Percentiles rank a stretch among this genome's conserved stretches.
These are phyloP conservation scores for Nakataea oryzae DNA, from an alignment of 2,329 filamentous ascomycete genomes.

Conservation along the genomic window DNA sequence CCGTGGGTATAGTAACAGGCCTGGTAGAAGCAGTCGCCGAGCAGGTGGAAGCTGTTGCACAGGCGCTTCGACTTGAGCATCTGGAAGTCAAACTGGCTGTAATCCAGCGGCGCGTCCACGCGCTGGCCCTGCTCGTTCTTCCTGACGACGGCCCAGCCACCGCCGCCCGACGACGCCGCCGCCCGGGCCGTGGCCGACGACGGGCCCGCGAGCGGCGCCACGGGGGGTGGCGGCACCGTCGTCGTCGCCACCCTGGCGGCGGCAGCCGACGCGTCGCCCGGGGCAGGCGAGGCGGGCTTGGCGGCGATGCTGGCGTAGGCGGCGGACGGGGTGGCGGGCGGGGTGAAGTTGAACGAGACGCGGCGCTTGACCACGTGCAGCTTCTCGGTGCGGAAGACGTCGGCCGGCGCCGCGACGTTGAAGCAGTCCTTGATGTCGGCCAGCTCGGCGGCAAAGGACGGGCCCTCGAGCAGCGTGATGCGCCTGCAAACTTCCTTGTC, in stretches of 20 bases:
- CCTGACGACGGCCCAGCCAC: not conserved
- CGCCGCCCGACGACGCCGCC: not conserved
- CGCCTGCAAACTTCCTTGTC: not conserved
- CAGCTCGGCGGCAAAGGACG: not conserved
- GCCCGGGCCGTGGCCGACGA: not conserved
- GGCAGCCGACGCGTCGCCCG: not conserved
- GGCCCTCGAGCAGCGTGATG: not conserved
- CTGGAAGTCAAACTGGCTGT: not conserved
- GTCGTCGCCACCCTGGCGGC: not conserved
- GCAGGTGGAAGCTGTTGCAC: not conserved
- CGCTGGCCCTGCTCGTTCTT: not conserved
- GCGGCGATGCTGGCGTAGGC: not conserved
- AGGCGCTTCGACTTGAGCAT: not conserved
- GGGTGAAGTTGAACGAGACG: not conserved
- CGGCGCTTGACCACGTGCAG: not conserved
- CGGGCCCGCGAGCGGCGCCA: not conserved
- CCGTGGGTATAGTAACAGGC: not conserved
- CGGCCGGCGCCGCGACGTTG: not conserved
- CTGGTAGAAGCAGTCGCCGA: not conserved
- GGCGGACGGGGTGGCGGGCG: not conserved
- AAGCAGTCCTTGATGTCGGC: not conserved
- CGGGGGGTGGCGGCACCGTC: not conserved
- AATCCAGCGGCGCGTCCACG: not conserved
- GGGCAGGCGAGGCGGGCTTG: not conserved
- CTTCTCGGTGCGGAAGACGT: not conserved